A percentile compares a stretch with the other conserved stretches of the same genome.
phyloP scores from a whole-genome alignment of 768 basidiomycete species.

The Mycena indigotica region DNA sequence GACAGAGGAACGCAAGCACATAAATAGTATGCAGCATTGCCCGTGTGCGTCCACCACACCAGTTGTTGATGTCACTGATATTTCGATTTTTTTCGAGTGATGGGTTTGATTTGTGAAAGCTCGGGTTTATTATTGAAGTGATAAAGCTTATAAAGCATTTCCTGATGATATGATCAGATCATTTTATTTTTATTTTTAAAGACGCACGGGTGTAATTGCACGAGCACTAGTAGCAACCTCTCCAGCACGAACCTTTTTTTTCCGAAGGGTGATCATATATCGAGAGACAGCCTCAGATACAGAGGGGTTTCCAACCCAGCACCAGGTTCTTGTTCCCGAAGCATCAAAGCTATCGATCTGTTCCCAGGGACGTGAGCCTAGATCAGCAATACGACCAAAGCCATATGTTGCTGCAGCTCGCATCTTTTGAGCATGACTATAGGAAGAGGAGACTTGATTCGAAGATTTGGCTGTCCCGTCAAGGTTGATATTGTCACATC shows the following conservation, averaged over 20 bases:
- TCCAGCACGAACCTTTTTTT: slow-evolving; percentile 30
- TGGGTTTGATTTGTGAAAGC: slow-evolving; percentile 15
- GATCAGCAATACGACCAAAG: slow-evolving; percentile 29
- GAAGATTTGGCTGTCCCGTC: slow-evolving; percentile 25
- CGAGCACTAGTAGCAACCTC: slow-evolving; percentile 29
- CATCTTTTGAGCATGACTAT: slow-evolving; percentile 41
- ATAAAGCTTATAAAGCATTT: slow-evolving; percentile 26
- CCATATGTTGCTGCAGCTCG: slow-evolving; percentile 33
- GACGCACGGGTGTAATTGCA: slow-evolving; percentile 29
- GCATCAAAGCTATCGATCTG: too few species aligned
- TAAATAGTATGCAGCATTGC: slow-evolving; percentile 35
- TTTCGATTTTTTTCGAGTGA: slow-evolving; percentile 24
- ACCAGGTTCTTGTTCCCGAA: too few species aligned
- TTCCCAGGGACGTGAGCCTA: slow-evolving; percentile 33
- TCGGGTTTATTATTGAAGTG: slow-evolving; percentile 25
- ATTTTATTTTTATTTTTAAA: too few species aligned
- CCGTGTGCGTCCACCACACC: slow-evolving; percentile 33
- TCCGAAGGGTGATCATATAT: slow-evolving; percentile 31
- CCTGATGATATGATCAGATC: slow-evolving; percentile 22
- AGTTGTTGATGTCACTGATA: slow-evolving; percentile 18
- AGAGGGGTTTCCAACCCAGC: slow-evolving; percentile 33
- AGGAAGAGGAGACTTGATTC: slow-evolving; percentile 19
- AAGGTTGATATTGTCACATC: slow-evolving; percentile 30
- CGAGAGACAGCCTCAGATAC: slow-evolving; percentile 27
- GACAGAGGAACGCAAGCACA: slow-evolving; percentile 35